Conservation (phyloP, 208 protist species). For the Acanthamoeba triangularis region DNA sequence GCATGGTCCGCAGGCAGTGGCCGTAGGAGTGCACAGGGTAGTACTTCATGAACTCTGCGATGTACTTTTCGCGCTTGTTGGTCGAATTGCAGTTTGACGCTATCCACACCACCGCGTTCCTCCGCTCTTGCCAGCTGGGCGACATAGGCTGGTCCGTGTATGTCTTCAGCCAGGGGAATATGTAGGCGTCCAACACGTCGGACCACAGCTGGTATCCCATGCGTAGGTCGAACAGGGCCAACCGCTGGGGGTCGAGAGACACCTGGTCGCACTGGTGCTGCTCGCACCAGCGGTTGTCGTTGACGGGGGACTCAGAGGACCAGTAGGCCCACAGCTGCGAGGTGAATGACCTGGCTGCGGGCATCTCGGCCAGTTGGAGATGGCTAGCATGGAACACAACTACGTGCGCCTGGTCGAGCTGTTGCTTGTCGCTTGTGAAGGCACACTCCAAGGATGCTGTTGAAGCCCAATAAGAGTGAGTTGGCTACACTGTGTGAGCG, state of each 20-base stretch:
- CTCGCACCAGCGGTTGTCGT: conserved; percentile 47
- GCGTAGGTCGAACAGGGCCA: conserved; percentile 49
- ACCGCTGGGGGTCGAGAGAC: conserved; percentile 20
- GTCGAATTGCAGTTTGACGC: conserved; percentile 42
- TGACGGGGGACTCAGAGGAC: conserved; percentile 20
- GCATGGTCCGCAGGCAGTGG: neutral
- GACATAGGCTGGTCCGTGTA: neutral
- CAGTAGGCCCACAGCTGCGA: conserved; percentile 28
- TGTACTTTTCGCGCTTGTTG: conserved; percentile 58
- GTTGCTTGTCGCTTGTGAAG: neutral
- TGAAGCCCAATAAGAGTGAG: no score
- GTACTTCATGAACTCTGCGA: conserved; percentile 50
- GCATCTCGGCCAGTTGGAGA: neutral
- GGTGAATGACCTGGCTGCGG: neutral
- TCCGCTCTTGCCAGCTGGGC: neutral
- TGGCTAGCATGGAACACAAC: conserved; percentile 20
- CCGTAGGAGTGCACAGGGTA: conserved; percentile 61
- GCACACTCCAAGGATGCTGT: neutral
- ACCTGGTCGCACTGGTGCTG: conserved; percentile 58
- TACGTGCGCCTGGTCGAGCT: neutral
- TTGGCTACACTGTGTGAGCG: no score
- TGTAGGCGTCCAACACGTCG: neutral
- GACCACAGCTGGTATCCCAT: conserved; percentile 41
- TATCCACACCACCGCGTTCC: conserved; percentile 67
- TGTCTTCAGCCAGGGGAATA: neutral